These are phyloP conservation scores for Discostella stelligera DNA, from an alignment of 352 stramenopile genomes.

Conservation along the genomic window DNA sequence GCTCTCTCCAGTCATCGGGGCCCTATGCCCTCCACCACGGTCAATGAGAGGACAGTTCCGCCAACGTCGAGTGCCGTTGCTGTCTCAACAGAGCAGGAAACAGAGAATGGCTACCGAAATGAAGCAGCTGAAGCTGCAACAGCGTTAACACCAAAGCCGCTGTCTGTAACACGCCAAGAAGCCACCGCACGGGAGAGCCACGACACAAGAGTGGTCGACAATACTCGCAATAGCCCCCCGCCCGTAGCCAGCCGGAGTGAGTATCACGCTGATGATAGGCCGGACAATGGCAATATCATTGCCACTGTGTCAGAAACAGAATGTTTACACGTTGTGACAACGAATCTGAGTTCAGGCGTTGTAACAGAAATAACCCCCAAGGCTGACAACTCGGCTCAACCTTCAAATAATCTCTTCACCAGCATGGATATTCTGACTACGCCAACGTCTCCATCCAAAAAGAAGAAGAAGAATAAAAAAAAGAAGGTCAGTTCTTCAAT, in stretches of 20 bases:
- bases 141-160: too few relatives aligned
- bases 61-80: neutral
- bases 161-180: conserved; percentile 2
- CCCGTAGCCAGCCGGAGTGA: neutral
- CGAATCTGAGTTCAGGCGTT: neutral
- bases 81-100: neutral
- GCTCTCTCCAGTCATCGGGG: neutral
- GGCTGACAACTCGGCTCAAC: neutral
- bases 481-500: conserved; percentile 35
- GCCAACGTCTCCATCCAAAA: conserved; percentile 24
- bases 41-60: neutral
- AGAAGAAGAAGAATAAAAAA: conserved; percentile 45
- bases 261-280: neutral
- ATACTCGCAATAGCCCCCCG: neutral
- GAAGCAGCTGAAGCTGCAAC: neutral
- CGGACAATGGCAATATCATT: neutral
- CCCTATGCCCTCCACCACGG: neutral
- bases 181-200: conserved; percentile 2
- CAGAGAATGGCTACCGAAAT: neutral
- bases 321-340: neutral
- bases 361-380: conserved; percentile 3
- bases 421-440: neutral
- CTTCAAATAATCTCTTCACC: neutral
- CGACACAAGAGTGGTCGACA: neutral
- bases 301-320: neutral